These are phyloP conservation scores for Jamesozyma piceae DNA, from an alignment of 805 yeast species.

Conservation along the genomic window DNA sequence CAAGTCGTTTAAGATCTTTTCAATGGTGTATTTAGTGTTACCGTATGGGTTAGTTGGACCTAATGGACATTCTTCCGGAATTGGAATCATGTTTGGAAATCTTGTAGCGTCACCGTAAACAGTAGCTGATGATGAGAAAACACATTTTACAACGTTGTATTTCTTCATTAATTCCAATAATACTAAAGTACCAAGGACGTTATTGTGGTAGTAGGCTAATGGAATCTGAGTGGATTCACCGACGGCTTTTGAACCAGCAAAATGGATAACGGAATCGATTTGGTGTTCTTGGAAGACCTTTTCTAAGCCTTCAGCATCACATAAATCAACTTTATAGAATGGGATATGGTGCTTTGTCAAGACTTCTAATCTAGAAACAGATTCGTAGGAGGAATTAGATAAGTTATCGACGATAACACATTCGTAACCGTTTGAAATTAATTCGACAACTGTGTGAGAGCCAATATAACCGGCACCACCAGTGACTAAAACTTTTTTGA, in stretches of 20 bases:
- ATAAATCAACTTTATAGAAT: slow-evolving; percentile 50
- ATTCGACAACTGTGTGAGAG: slow-evolving; percentile 64
- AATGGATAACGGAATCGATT: slow-evolving; percentile 58
- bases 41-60: slow-evolving; percentile 77
- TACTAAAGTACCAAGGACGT: slow-evolving; percentile 54
- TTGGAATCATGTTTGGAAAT: slow-evolving; percentile 63
- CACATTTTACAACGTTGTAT: slow-evolving; percentile 42
- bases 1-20: slow-evolving; percentile 49
- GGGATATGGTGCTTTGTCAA: slow-evolving; percentile 41
- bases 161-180: slow-evolving; percentile 46
- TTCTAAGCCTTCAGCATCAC: slow-evolving; percentile 40
- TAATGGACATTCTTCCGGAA: slow-evolving; percentile 68
- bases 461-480: slow-evolving; percentile 89
- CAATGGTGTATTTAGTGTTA: slow-evolving; percentile 57
- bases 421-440: slow-evolving; percentile 50
- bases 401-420: slow-evolving; percentile 70
- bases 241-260: slow-evolving; percentile 78
- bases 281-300: slow-evolving; percentile 40
- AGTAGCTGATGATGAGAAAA: slow-evolving; percentile 73
- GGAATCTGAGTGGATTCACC: slow-evolving; percentile 69
- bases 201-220: slow-evolving; percentile 56
- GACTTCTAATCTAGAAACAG: slow-evolving; percentile 52
- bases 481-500: slow-evolving; percentile 51
- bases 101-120: slow-evolving; percentile 77
- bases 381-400: slow-evolving; percentile 56